Evolutionary conservation across 495 filamentous ascomycete genomes (phyloP).

Genomic region (Trichocladium antarcticum): DNA sequence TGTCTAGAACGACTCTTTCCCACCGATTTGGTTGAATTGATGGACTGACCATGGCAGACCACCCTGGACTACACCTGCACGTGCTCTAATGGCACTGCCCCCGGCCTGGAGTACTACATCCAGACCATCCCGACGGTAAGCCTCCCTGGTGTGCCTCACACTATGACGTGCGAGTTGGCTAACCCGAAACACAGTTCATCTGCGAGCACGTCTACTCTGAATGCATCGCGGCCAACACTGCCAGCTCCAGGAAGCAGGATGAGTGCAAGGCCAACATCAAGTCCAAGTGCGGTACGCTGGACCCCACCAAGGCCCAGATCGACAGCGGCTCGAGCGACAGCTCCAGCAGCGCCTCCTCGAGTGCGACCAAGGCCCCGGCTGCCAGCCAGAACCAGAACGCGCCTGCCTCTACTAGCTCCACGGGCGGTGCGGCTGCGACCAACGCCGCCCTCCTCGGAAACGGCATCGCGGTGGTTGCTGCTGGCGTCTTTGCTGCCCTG

Average conservation of each 20-base stretch:
- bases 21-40: background rate
- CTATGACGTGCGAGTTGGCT: background rate
- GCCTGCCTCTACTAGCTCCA: constrained; percentile 6
- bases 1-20: background rate
- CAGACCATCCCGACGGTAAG: constrained; percentile 30
- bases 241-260: constrained; percentile 18
- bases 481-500: constrained; percentile 27
- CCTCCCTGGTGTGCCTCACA: background rate
- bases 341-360: constrained; percentile 6
- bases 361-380: constrained; percentile 1
- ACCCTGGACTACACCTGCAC: constrained; percentile 23
- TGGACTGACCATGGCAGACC: constrained; percentile 16
- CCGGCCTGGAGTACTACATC: constrained; percentile 29
- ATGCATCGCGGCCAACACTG: constrained; percentile 21
- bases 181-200: constrained; percentile 17
- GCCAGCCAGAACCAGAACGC: constrained; percentile 6
- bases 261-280: constrained; percentile 28
- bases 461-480: constrained; percentile 22
- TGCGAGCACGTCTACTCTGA: constrained; percentile 23
- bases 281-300: constrained; percentile 26
- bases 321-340: background rate
- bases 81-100: constrained; percentile 27
- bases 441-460: constrained; percentile 21
- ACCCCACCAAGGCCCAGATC: constrained; percentile 21
- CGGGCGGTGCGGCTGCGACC: constrained; percentile 16